Evolutionary conservation across 192 early-diverging fungal genomes (phyloP).

Genomic region (Coemansia sp.): DNA sequence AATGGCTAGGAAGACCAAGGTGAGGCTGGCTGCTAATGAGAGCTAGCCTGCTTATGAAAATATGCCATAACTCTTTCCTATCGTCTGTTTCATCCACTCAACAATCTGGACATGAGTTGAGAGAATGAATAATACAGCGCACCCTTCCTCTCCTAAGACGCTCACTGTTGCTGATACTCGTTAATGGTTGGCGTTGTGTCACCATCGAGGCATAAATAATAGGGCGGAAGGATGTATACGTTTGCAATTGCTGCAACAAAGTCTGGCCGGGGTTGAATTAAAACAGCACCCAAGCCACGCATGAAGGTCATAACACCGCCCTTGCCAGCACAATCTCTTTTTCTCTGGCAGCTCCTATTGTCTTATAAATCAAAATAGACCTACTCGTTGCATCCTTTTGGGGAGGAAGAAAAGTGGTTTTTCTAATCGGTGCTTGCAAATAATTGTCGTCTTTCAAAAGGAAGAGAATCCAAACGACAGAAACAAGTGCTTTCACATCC

Average conservation of each 20-base stretch:
- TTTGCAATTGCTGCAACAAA: background rate
- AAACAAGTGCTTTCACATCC: background rate
- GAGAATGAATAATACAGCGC: background rate
- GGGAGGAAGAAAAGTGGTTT: background rate
- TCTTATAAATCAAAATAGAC: background rate
- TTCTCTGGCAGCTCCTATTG: background rate
- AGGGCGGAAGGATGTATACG: background rate
- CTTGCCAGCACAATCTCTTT: slow-evolving; percentile 3
- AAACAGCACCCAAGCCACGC: slow-evolving; percentile 31
- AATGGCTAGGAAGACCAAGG: no score
- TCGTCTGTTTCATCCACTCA: background rate
- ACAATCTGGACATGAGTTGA: background rate
- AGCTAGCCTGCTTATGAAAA: background rate
- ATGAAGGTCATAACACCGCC: slow-evolving; percentile 1
- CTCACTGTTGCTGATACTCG: background rate
- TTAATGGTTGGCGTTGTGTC: background rate
- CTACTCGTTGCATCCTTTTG: background rate
- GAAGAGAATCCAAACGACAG: background rate
- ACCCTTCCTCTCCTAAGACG: background rate
- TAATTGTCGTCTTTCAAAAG: slow-evolving; percentile 4
- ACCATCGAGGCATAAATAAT: background rate
- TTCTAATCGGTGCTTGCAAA: slow-evolving; percentile 3
- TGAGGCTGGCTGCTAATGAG: no score
- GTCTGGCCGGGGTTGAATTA: slow-evolving; percentile 6
- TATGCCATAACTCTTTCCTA: background rate